Base-by-base conservation (phyloP, 2,329 filamentous ascomycete species). In the Penicillium nordicum region DNA sequence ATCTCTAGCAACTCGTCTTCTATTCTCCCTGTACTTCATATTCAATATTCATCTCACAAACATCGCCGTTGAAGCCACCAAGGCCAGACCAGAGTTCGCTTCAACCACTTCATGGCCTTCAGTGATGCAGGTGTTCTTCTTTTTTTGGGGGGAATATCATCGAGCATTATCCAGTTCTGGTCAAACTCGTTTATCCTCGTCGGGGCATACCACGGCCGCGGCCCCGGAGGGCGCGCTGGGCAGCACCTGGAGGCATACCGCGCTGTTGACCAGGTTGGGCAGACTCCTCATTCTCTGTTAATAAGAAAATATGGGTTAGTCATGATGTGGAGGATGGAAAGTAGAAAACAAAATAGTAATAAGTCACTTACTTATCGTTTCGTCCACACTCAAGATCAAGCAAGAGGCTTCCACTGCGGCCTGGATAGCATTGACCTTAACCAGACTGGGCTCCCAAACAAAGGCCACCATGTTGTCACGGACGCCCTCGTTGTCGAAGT, bases 401-500 rank as follows among this genome's bases (percentile, higher is more conserved):
- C 94, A 99, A 66, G 89, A 89, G 23, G 94, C 94, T 79, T 99
- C 94, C 32, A 92, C 92, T 50, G 94, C 94, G 21, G 94, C 93
- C 79, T 96, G 92, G 63, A 99, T 88, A 65, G 94, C 94, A 76
- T 99, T 99, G 75, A 95, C 83, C 86, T 99, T 99, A 72, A 99
- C 90, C 62, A 97, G 80, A 46, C 90, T 89, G 6, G 94, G 94
- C 79, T 99, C 94, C 94, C 94, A 99, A 41, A 99, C 94, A 74
- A 97, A 99, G 55, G 84, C 87, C 73, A 90, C 88, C 83, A 97
- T 88, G 82, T 97, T 97, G 79, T 99, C 89, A 57, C 90, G 82
- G 61, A 97, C 89, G 60, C 92, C 92, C 78, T 99, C 94, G 69
- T 92, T 86, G 64, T 87, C 81, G 72, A 99, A 97, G 79, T 99